phyloP scores from a whole-genome alignment of 192 early-diverging fungal genomes.

The Coemansia sp. region DNA sequence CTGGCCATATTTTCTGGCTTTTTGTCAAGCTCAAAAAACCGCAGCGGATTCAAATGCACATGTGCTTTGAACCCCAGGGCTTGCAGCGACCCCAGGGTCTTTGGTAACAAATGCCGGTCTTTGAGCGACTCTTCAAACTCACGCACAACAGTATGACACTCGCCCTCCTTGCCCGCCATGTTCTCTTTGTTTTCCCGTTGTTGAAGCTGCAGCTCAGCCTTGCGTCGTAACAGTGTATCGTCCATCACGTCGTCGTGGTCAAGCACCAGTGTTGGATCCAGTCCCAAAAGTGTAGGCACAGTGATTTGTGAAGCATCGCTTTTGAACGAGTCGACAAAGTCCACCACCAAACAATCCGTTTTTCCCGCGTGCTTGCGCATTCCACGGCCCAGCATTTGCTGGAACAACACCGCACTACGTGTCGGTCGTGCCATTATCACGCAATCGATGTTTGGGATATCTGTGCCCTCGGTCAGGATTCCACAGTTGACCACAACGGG shows the following conservation, averaged over 20 bases:
- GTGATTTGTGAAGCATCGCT: conserved; percentile 58
- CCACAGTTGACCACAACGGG: conserved; percentile 91
- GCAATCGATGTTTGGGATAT: conserved; percentile 88
- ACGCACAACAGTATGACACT: neutral
- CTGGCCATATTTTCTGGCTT: neutral
- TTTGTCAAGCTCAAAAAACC: conserved; percentile 21
- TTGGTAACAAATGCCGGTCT: neutral
- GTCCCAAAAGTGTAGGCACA: conserved; percentile 77
- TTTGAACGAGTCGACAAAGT: conserved; percentile 78
- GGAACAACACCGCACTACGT: conserved; percentile 77
- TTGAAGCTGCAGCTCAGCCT: neutral
- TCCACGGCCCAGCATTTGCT: conserved; percentile 96
- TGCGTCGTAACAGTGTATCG: neutral
- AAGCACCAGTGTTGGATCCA: conserved; percentile 61
- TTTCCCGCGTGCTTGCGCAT: conserved; percentile 70
- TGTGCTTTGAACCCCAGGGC: conserved; percentile 25
- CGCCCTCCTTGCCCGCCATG: neutral
- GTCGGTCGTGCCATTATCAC: conserved; percentile 87
- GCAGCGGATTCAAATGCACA: conserved; percentile 31
- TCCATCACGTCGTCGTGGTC: conserved; percentile 46
- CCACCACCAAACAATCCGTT: conserved; percentile 76
- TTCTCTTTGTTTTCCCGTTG: neutral
- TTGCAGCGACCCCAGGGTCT: conserved; percentile 17
- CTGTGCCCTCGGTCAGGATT: conserved; percentile 78
- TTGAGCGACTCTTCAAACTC: conserved; percentile 7